Conservation (phyloP, 2,329 filamentous ascomycete genomes). For the Xylaria hypoxylon region DNA sequence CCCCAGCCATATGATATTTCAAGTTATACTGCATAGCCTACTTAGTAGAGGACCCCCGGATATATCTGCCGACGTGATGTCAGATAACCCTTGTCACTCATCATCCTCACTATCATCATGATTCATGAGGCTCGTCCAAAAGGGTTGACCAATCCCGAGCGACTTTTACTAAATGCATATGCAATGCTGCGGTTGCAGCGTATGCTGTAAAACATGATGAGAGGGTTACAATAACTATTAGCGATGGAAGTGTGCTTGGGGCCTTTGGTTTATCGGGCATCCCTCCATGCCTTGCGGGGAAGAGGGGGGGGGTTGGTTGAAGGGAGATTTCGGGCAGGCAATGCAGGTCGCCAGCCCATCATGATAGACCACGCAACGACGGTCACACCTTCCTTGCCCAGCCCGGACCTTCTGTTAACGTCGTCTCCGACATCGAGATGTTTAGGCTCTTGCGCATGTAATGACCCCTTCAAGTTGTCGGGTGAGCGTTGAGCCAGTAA, state of each 20-base stretch:
- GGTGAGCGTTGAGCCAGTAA: not conserved
- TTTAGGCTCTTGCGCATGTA: not conserved
- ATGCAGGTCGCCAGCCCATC: constrained; percentile 6
- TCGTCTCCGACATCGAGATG: constrained; percentile 9
- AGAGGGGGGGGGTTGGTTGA: not conserved
- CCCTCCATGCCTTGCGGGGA: not conserved
- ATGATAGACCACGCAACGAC: not conserved
- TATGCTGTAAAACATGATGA: not conserved
- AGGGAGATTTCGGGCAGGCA: constrained; percentile 1
- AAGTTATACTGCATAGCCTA: not conserved
- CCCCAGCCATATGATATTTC: not conserved
- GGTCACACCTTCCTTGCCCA: not conserved
- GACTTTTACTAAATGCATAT: no score
- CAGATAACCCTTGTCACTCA: not conserved
- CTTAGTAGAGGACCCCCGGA: constrained; percentile 5
- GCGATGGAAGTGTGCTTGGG: not conserved
- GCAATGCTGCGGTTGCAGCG: not conserved
- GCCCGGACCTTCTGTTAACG: constrained; percentile 23
- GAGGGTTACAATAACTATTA: not conserved
- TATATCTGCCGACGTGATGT: constrained; percentile 10
- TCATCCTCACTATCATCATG: no score
- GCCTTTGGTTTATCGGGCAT: not conserved
- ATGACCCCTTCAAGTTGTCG: not conserved
- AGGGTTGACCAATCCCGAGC: no score
- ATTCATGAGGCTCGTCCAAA: no score